These are phyloP conservation scores for Linnemannia elongata DNA, from an alignment of 192 early-diverging fungal species.

Conservation along the genomic window DNA sequence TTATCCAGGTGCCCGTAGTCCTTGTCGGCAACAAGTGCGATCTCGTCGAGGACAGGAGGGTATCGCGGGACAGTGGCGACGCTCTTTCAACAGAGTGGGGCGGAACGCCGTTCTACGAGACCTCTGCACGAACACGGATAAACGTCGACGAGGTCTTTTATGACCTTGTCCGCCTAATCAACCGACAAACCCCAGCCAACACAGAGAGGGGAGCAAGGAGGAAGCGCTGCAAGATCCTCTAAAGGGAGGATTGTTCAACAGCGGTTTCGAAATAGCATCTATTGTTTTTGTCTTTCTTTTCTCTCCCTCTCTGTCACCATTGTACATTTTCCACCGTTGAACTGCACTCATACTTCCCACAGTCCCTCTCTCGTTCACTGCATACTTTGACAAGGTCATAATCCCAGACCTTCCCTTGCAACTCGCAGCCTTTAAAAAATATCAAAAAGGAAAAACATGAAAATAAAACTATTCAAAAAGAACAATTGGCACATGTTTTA, in stretches of 20 bases:
- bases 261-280: neutral
- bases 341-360: neutral
- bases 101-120: slow-evolving; percentile 84
- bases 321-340: neutral
- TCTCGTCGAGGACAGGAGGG: slow-evolving; percentile 76
- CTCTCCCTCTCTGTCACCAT: neutral
- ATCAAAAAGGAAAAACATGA: neutral
- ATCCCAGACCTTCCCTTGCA: neutral
- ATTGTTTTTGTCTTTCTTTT: neutral
- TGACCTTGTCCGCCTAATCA: slow-evolving; percentile 92
- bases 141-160: slow-evolving; percentile 95
- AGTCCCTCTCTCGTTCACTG: neutral
- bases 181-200: slow-evolving; percentile 65
- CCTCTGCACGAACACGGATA: slow-evolving; percentile 86
- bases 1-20: slow-evolving; percentile 78
- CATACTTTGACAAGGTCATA: neutral
- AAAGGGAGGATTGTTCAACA: neutral
- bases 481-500: neutral
- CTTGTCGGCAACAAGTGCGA: slow-evolving; percentile 96
- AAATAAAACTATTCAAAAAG: neutral
- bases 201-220: slow-evolving; percentile 6
- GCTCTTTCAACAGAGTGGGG: slow-evolving; percentile 75
- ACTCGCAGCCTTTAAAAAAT: neutral
- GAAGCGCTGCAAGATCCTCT: slow-evolving; percentile 37
- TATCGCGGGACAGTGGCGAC: slow-evolving; percentile 76